A percentile compares a stretch with the other conserved stretches of the same genome.
Evolutionary conservation across 768 basidiomycete species (phyloP).

Genomic region (Lactifluus echinatus): DNA sequence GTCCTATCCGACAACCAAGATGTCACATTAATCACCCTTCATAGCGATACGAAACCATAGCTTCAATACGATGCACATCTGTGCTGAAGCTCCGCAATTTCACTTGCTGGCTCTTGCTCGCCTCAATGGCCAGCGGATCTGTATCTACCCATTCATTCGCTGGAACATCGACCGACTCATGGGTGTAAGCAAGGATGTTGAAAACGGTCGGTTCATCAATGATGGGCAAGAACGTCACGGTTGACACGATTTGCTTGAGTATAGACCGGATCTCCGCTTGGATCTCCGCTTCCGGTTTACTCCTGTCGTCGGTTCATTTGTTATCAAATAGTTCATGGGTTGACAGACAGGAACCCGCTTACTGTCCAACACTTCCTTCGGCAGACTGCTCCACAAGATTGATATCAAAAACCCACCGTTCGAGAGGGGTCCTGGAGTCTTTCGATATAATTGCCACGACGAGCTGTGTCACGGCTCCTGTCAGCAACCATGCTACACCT

Average conservation of each 20-base stretch:
- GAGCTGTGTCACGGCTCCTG: constrained; percentile 85
- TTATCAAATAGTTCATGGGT: too few species aligned
- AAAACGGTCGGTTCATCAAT: constrained; percentile 94
- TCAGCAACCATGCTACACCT: constrained; percentile 81
- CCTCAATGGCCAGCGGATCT: constrained; percentile 85
- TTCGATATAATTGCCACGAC: constrained; percentile 95
- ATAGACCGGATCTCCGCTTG: constrained; percentile 97
- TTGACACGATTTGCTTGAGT: constrained; percentile 95
- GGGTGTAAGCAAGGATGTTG: constrained; percentile 95
- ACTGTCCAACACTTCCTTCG: constrained; percentile 41
- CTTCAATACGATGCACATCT: constrained; percentile 94
- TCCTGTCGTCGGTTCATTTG: constrained; percentile 30
- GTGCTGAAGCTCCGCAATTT: constrained; percentile 96
- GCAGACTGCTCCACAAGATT: constrained; percentile 64
- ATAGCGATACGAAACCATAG: constrained; percentile 95
- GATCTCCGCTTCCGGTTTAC: constrained; percentile 81
- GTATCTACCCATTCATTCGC: constrained; percentile 95
- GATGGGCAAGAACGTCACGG: constrained; percentile 92
- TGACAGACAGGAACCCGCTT: too few species aligned
- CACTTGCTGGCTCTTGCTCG: constrained; percentile 87
- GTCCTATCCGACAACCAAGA: background rate
- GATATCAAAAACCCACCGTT: constrained; percentile 98
- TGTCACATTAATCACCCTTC: constrained; percentile 48
- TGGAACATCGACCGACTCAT: constrained; percentile 85
- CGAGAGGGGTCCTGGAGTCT: constrained; percentile 83